Conservation (phyloP, 805 yeast species). For the Sungouiella blattae region DNA sequence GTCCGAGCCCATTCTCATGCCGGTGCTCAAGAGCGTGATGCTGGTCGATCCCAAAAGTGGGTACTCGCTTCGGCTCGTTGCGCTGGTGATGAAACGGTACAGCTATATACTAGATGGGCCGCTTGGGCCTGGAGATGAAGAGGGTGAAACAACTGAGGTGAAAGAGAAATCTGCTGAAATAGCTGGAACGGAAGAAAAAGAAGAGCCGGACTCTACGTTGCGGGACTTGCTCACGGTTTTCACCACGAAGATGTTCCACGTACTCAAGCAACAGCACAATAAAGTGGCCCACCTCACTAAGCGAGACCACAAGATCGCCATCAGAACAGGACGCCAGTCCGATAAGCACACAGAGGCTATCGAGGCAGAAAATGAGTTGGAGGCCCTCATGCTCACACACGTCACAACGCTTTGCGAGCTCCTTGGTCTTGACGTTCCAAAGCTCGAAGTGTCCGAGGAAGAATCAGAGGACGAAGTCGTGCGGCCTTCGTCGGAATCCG, state of each 20-base stretch:
- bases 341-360: slow-evolving; percentile 32
- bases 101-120: not conserved
- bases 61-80: slow-evolving; percentile 35
- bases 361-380: slow-evolving; percentile 3
- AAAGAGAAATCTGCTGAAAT: too few relatives aligned
- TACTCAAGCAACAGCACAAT: slow-evolving; percentile 33
- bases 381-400: slow-evolving; percentile 3
- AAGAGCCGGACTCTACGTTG: not conserved
- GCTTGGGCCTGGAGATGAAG: too few relatives aligned
- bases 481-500: slow-evolving; percentile 10
- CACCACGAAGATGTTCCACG: slow-evolving; percentile 38
- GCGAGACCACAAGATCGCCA: slow-evolving; percentile 51
- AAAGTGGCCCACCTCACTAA: slow-evolving; percentile 31
- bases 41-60: slow-evolving; percentile 27
- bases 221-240: slow-evolving; percentile 31
- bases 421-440: slow-evolving; percentile 6
- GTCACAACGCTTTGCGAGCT: slow-evolving; percentile 8
- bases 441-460: slow-evolving; percentile 24
- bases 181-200: too few relatives aligned
- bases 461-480: slow-evolving; percentile 8
- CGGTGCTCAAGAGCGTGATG: slow-evolving; percentile 28
- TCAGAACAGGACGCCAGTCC: slow-evolving; percentile 63
- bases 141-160: too few relatives aligned
- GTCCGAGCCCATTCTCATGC: slow-evolving; percentile 14
- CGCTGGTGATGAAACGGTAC: slow-evolving; percentile 42